Base-by-base conservation (phyloP, 495 filamentous ascomycete genomes). In the Aspergillus saccharolyticus region DNA sequence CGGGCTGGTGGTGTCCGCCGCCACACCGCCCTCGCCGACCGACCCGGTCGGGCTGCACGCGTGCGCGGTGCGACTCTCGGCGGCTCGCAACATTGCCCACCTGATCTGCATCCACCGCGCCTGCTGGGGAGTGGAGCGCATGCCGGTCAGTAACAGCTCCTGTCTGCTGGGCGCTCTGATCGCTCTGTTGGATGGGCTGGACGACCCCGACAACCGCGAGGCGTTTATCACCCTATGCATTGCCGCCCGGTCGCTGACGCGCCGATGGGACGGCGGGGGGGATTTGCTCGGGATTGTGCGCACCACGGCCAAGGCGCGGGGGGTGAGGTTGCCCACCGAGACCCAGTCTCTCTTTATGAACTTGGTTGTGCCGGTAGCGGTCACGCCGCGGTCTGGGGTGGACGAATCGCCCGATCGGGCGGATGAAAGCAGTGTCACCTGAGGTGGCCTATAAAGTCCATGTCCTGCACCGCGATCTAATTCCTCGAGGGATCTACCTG, bases 91-190 rank as follows among this genome's bases (percentile, higher is more conserved):
- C 14, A 62, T 68, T 39, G 67, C 64, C 3, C 54, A 63, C 8
- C 55, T 68, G 22, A 62, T 65, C 1, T 56, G 53, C 4, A 58
- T 60, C n/a, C 64, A 70, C 48, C 67, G 61, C 15, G 33, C 61
- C 4, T 43, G 56, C 17, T 70, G 67, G 66, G 59, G 66, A 15
- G 53, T 63, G 17, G 64, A 74, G 44, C 63, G 60, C 44, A 67
- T 70, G 54, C 66, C 66, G 10, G 60, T 51, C 0, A 53, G 28
- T 19, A 64, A 66, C 22, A 55, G 68, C 16, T 64, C 71, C 33
- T 73, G 66, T 58, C 63, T 71, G 43, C 63, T 65, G n/a, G 53
- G 65, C 0, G 65, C 69, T 0, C 55, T 74, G 20, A 67, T 74
- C 52, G 66, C 58, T 0, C 56, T 76, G 0, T 54, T 76, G 2